Base-by-base conservation (phyloP, 306 rosid genomes). In the Quercus parvula region DNA sequence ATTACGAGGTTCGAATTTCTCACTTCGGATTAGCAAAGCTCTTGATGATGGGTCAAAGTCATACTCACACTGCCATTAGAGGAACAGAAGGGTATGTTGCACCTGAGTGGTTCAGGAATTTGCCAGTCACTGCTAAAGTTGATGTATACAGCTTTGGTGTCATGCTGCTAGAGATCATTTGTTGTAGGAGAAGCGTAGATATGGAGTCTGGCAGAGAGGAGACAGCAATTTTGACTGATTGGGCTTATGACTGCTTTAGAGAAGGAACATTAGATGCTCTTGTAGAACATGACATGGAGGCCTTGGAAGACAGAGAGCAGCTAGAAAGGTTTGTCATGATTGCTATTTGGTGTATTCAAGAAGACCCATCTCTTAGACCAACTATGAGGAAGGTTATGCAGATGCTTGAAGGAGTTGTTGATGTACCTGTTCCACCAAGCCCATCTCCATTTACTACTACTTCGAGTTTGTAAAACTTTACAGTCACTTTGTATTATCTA, bases 201-300 rank as follows among this genome's bases (percentile, higher is more conserved):
- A 24, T 67, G 38, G 87, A 55, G 17, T 24, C 38, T 9, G 18
- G 14, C 1, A 9, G 10, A 5, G 85, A 80, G 67, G 84, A 81
- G 73, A 57, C 57, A 49, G 84, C 41, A 1, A 57, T 81, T 54
- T 73, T 87, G 38, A 80, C 56, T 0, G 81, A 84, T 19, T 87
- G 87, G 90, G 87, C 85, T 4, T 84, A 78, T 56, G 84, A 87
- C 24, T 87, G 86, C 73, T 81, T 71, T 18, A 49, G 4, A 12
- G 59, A 57, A 13, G 77, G 90, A 41, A 18, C 22, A 6, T 0
- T 84, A 22, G 78, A 75, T 19, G 54, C 6, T 38, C 75, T 84
- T 41, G 64, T 84, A 38, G 78, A 72, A 44, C 33, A 56, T 27
- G 78, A 84, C 27, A 27, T 1, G 51, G 84, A 76, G 22, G 82